A percentile compares a stretch with the other conserved stretches of the same genome.
phyloP scores from a whole-genome alignment of 23 red algal genomes.

The Pyropia yezoensis region DNA sequence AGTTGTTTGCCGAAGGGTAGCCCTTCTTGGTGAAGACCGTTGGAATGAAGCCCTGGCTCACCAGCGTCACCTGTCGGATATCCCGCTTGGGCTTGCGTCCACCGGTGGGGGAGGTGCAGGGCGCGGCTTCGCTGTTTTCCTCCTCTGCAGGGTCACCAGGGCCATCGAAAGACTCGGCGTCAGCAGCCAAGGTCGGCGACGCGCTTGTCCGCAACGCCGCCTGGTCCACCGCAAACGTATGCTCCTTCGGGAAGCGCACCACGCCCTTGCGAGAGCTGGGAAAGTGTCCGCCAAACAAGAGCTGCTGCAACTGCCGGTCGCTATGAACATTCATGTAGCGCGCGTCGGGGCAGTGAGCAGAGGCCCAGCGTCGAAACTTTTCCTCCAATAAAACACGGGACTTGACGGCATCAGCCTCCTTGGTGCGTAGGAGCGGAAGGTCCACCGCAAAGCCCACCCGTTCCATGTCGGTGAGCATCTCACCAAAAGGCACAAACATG shows the following conservation, averaged over 20 bases:
- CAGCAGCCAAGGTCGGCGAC: background rate
- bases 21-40: conserved; percentile 40
- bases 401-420: conserved; percentile 29
- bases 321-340: conserved; percentile 64
- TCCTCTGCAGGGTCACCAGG: conserved; percentile 1
- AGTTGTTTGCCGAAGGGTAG: conserved; percentile 37
- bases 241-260: conserved; percentile 16
- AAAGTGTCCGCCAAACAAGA: conserved; percentile 64
- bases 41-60: conserved; percentile 23
- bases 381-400: conserved; percentile 23
- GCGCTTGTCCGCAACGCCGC: conserved; percentile 3
- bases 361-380: conserved; percentile 55
- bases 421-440: conserved; percentile 27
- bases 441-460: conserved; percentile 71
- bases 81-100: no score
- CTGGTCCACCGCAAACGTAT: conserved; percentile 33
- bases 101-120: no score
- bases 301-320: conserved; percentile 63
- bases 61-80: background rate
- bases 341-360: conserved; percentile 39
- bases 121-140: background rate
- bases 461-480: conserved; percentile 84
- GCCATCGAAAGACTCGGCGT: background rate
- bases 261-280: conserved; percentile 9
- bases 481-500: conserved; percentile 65